Evolutionary conservation across 1,284 basidiomycete genomes (phyloP), one percentile per base, ranked within the genome.

Genomic region (Melanopsichium pennsylvanicum): DNA sequence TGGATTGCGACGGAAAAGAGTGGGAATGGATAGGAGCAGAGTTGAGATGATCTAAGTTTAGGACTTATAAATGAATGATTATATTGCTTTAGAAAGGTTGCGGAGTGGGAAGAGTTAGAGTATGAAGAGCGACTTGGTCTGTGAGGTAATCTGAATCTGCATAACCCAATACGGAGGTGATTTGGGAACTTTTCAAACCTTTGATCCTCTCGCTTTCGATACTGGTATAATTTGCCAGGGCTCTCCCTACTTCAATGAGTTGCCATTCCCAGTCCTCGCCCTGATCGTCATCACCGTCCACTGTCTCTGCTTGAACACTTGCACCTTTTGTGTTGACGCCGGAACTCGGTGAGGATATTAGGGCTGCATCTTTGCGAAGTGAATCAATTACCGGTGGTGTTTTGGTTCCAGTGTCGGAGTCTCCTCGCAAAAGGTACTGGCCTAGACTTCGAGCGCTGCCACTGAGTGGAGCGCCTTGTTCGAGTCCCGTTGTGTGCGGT

Each of bases 71-170:
- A 23, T 38, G 10, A 22, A 22, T 6, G 15, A 25, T 19, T 12
- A 12, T 7, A 23, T 3, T 4, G 36, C 22, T 9, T 38, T 19
- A 15, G 36, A 13, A 19, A 38, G 19, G 36, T 38, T 39, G 22
- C 4, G 58, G 59, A 8, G 50, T 31, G 12, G 54, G 56, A 0
- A 70, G 48, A 1, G 43, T 48, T 11, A 58, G 49, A 4, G 68
- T 70, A 26, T 70, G 68, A 8, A 78, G 47, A 10, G 64, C 76
- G 2, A 77, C 64, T 36, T 76, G 75, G 33, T 97, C 95, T 4
- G 96, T 94, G 31, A 97, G 91, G 83, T 97, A 93, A 78, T 97
- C 93, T 29, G 92, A 92, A 79, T 97, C 95, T 16, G 90, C 91
- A 81, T 97, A 97, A 0, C 93, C 95, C 33, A 98, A 83, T 9